phyloP scores from a whole-genome alignment of 2,329 filamentous ascomycete species.

The Plectosphaerella sp. region DNA sequence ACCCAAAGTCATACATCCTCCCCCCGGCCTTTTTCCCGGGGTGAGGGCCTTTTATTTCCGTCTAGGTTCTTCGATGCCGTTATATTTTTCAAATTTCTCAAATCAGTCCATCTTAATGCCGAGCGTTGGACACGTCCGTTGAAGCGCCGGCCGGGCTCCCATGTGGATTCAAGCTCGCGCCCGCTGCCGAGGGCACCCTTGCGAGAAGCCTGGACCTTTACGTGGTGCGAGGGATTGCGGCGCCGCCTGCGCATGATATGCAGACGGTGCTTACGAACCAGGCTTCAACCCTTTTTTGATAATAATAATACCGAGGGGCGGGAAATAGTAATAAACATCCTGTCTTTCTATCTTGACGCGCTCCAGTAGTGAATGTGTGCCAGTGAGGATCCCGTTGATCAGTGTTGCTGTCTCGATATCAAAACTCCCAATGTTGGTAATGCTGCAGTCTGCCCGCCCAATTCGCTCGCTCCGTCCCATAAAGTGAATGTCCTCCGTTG shows the following conservation, averaged over 20 bases:
- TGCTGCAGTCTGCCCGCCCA: no score
- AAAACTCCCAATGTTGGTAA: no score
- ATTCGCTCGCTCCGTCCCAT: no score
- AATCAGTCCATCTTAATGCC: conserved; percentile 27
- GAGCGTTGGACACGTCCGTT: conserved; percentile 25
- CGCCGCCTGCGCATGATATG: background rate
- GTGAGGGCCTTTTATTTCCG: background rate
- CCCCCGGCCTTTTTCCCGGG: background rate
- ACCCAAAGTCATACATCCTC: background rate
- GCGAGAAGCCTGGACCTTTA: conserved; percentile 16
- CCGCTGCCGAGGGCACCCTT: conserved; percentile 13
- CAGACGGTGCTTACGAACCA: background rate
- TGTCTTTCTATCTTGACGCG: no score
- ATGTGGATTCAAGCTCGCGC: background rate
- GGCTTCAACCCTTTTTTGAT: background rate
- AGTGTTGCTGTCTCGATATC: no score
- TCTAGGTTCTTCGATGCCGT: background rate
- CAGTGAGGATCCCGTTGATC: no score
- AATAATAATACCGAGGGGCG: no score
- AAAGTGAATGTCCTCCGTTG: no score
- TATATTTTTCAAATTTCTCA: conserved; percentile 7
- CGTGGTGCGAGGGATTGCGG: conserved; percentile 17
- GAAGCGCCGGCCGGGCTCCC: conserved; percentile 14
- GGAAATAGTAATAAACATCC: no score
- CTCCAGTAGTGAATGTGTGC: no score